Conservation (phyloP, 2,329 filamentous ascomycete genomes). For the Talaromyces sp. region DNA sequence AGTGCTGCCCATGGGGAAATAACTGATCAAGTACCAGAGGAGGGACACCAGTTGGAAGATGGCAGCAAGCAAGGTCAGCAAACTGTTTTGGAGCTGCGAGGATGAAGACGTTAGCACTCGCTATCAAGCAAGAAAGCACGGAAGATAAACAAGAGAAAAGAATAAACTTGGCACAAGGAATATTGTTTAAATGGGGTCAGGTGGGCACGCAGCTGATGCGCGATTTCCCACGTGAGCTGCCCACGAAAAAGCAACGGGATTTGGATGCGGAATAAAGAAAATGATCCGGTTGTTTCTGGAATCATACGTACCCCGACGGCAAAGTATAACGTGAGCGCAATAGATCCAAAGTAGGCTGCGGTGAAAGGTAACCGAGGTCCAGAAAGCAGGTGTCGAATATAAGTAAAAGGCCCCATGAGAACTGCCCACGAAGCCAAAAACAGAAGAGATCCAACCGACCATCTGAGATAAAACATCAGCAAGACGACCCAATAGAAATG, state of each 20-base stretch:
- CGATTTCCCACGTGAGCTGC: not conserved
- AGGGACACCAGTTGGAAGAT: slow-evolving; percentile 78
- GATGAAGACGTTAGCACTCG: slow-evolving; percentile 15
- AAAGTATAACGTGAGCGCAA: slow-evolving; percentile 84
- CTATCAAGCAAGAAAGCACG: slow-evolving; percentile 7
- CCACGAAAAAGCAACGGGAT: not conserved
- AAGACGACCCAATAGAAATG: not conserved
- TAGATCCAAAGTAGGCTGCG: slow-evolving; percentile 89
- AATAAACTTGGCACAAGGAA: not conserved
- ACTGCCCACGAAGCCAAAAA: slow-evolving; percentile 91
- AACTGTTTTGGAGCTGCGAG: slow-evolving; percentile 68
- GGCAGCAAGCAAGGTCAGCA: slow-evolving; percentile 79
- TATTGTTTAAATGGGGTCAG: not conserved
- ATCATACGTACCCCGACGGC: slow-evolving; percentile 72
- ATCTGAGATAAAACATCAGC: slow-evolving; percentile 50
- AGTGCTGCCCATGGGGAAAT: slow-evolving; percentile 93
- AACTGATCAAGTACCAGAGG: slow-evolving; percentile 91
- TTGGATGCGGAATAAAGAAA: slow-evolving; percentile 10
- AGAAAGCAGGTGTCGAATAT: slow-evolving; percentile 78
- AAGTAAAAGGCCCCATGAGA: slow-evolving; percentile 83
- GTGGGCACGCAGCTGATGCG: not conserved
- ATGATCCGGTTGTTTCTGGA: not conserved
- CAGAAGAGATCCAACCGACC: slow-evolving; percentile 85
- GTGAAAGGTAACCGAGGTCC: slow-evolving; percentile 84
- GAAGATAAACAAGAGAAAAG: slow-evolving; percentile 10